Conservation (phyloP, 2,329 filamentous ascomycete species). For the Acrocalymma vagum region DNA sequence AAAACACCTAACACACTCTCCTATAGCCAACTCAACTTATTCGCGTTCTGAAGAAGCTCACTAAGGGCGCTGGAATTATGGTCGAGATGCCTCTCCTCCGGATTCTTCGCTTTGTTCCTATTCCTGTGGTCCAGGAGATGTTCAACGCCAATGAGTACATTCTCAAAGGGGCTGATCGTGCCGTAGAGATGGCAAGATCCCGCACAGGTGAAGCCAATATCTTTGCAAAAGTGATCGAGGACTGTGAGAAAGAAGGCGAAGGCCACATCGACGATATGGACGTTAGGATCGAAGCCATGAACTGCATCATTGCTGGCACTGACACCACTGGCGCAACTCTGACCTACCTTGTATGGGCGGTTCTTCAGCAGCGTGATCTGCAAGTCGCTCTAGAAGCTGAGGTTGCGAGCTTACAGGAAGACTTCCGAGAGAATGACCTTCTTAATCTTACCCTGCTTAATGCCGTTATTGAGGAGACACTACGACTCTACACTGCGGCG, state of each 20-base stretch:
- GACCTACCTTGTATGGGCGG: conserved; percentile 46
- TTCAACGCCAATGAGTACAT: conserved; percentile 47
- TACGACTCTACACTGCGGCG: conserved; percentile 47
- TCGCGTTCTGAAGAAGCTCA: conserved; percentile 45
- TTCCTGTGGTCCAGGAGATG: conserved; percentile 38
- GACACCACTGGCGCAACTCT: conserved; percentile 45
- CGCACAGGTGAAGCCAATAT: conserved; percentile 42
- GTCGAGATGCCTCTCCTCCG: conserved; percentile 46
- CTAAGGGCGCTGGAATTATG: conserved; percentile 45
- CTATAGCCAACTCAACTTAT: conserved; percentile 44
- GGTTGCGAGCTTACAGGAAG: conserved; percentile 19
- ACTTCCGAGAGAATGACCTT: conserved; percentile 40
- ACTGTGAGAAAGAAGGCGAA: conserved; percentile 37
- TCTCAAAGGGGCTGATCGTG: conserved; percentile 36
- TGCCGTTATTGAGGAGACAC: conserved; percentile 50
- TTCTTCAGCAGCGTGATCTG: conserved; percentile 31
- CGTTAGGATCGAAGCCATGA: conserved; percentile 41
- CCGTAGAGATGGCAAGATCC: conserved; percentile 38
- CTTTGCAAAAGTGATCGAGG: conserved; percentile 43
- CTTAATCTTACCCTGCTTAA: conserved; percentile 45
- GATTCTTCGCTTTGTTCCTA: conserved; percentile 41
- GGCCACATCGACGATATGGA: conserved; percentile 42
- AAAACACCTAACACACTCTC: neutral
- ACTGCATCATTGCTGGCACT: conserved; percentile 44
- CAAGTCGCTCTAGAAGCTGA: conserved; percentile 32